Conservation (phyloP, 331 rosid species). For the Telfairia occidentalis region DNA sequence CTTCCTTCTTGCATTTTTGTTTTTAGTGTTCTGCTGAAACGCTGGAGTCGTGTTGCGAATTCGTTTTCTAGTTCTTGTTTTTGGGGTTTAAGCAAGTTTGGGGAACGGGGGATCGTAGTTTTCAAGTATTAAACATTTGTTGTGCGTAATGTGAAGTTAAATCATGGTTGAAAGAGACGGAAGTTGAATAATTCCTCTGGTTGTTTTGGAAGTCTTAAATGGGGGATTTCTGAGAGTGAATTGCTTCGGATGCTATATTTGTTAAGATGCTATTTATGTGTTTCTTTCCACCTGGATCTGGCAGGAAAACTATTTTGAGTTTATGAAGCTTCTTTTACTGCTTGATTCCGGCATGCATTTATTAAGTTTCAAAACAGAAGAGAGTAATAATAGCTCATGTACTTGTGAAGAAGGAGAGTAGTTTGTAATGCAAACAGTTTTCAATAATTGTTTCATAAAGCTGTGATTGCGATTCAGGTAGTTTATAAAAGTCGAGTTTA, state of each 20-base stretch:
- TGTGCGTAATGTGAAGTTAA: neutral
- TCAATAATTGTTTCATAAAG: neutral
- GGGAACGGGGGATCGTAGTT: neutral
- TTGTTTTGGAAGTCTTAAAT: neutral
- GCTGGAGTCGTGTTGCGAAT: neutral
- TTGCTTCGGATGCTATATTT: neutral
- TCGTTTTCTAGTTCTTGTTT: neutral
- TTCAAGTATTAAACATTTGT: neutral
- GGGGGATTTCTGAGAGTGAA: neutral
- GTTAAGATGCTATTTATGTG: neutral
- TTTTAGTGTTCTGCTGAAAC: neutral
- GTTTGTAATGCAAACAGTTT: neutral
- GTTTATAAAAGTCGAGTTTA: neutral
- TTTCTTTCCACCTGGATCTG: neutral
- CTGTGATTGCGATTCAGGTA: neutral
- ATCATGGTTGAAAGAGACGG: neutral
- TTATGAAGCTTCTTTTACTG: neutral
- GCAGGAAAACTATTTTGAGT: neutral
- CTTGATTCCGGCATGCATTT: neutral
- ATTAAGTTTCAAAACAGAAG: neutral
- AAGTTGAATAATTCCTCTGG: neutral
- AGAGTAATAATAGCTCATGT: neutral
- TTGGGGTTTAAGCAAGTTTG: neutral
- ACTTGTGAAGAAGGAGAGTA: neutral
- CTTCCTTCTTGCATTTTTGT: neutral